Conservation (phyloP, 352 stramenopile species). For the Phytopythium chamaehyphon region DNA sequence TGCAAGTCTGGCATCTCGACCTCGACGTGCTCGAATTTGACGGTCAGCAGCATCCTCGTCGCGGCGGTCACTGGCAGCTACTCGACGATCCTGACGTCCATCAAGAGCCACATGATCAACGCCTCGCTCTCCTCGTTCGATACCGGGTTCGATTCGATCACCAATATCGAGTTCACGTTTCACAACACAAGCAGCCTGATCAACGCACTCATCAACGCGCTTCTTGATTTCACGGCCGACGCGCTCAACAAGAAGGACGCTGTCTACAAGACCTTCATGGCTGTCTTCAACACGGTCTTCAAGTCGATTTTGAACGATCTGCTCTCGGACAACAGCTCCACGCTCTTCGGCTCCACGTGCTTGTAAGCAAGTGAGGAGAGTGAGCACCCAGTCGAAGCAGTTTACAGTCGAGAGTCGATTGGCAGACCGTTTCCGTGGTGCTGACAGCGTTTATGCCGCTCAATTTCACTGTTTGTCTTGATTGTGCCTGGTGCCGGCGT, state of each 20-base stretch:
- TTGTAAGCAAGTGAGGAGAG: too few species aligned
- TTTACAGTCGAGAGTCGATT: too few species aligned
- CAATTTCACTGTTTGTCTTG: too few species aligned
- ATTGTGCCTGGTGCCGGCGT: too few species aligned
- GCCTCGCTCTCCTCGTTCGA: conserved; percentile 27
- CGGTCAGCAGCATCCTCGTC: conserved; percentile 38
- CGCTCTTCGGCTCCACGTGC: conserved; percentile 27
- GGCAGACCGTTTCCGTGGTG: too few species aligned
- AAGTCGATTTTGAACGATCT: conserved; percentile 52
- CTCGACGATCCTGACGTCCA: conserved; percentile 25
- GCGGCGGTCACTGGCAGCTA: conserved; percentile 28
- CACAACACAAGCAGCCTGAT: conserved; percentile 32
- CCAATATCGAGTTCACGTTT: conserved; percentile 48
- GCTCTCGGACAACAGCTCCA: conserved; percentile 26
- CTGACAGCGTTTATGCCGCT: too few species aligned
- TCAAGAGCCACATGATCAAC: conserved; percentile 24
- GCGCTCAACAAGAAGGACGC: conserved; percentile 65
- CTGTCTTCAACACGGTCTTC: conserved; percentile 28
- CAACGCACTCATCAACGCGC: conserved; percentile 37
- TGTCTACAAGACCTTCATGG: conserved; percentile 41
- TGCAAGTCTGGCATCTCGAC: conserved; percentile 20
- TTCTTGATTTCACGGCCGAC: conserved; percentile 42
- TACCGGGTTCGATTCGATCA: conserved; percentile 43
- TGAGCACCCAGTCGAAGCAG: not conserved
- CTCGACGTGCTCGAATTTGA: conserved; percentile 47